A percentile compares a stretch with the other conserved stretches of the same genome.
Evolutionary conservation across 2,329 filamentous ascomycete genomes (phyloP).

Genomic region (Neopestalotiopsis sp.): DNA sequence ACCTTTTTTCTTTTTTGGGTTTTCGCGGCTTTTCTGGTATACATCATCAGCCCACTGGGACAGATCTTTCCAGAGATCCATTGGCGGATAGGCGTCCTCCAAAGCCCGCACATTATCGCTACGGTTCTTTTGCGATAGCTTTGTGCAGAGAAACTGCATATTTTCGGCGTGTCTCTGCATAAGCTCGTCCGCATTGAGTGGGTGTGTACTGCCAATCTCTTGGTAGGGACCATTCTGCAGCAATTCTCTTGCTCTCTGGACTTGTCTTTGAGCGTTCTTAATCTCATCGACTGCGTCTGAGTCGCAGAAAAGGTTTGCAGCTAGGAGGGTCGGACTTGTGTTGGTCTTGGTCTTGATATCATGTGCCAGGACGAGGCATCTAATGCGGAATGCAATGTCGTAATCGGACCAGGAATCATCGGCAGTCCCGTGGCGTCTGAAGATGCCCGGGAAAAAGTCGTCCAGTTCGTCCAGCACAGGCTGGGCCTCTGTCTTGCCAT

Average conservation of each 20-base stretch:
- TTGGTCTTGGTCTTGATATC: constrained; percentile 21
- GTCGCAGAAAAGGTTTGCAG: constrained; percentile 32
- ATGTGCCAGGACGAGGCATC: constrained; percentile 28
- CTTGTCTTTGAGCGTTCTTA: constrained; percentile 5
- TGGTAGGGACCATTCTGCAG: constrained; percentile 16
- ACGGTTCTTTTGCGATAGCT: constrained; percentile 3
- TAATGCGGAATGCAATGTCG: constrained; percentile 31
- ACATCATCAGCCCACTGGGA: not conserved
- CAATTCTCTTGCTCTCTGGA: constrained; percentile 13
- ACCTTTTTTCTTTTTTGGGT: constrained; percentile 1
- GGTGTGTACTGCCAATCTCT: not conserved
- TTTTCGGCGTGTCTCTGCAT: not conserved
- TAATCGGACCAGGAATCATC: constrained; percentile 18
- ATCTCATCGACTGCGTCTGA: not conserved
- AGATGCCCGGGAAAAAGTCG: constrained; percentile 28
- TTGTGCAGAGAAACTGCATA: constrained; percentile 4
- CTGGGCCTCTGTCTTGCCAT: constrained; percentile 17
- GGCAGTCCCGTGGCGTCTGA: constrained; percentile 15
- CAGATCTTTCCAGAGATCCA: constrained; percentile 14
- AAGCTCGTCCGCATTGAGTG: not conserved
- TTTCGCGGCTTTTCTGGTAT: constrained; percentile 1
- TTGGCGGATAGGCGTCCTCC: not conserved
- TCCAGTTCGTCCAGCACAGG: constrained; percentile 31
- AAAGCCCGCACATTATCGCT: constrained; percentile 1
- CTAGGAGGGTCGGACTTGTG: constrained; percentile 25